Conservation (phyloP, 192 early-diverging fungal genomes). For the Linnemannia schmuckeri region DNA sequence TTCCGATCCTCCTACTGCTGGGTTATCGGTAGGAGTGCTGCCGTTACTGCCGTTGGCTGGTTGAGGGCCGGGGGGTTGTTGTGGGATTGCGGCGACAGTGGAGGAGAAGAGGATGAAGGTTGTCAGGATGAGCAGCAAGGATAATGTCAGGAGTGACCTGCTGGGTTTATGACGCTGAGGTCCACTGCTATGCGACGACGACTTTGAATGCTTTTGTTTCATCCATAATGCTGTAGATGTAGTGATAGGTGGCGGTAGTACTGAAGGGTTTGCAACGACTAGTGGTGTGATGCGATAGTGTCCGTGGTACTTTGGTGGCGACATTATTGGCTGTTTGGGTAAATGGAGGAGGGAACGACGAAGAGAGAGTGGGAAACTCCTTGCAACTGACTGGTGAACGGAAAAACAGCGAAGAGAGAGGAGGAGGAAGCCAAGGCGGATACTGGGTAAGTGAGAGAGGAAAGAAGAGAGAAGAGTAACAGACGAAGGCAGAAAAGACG, state of each 20-base stretch:
- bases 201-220: background rate
- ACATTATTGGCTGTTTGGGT: background rate
- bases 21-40: background rate
- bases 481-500: background rate
- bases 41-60: background rate
- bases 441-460: background rate
- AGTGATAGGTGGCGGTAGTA: background rate
- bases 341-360: background rate
- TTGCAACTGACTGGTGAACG: background rate
- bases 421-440: background rate
- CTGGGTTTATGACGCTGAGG: background rate
- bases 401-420: background rate
- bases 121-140: background rate
- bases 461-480: background rate
- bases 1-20: background rate
- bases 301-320: background rate
- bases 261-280: background rate
- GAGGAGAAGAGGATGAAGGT: background rate
- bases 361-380: too few species aligned
- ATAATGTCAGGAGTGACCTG: background rate
- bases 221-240: background rate
- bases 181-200: background rate
- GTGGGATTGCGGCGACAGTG: background rate
- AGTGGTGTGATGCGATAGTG: background rate
- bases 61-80: background rate